Evolutionary conservation across 2,329 filamentous ascomycete genomes (phyloP), one percentile per base, ranked within the genome.

Genomic region (Monosporascus sp.): DNA sequence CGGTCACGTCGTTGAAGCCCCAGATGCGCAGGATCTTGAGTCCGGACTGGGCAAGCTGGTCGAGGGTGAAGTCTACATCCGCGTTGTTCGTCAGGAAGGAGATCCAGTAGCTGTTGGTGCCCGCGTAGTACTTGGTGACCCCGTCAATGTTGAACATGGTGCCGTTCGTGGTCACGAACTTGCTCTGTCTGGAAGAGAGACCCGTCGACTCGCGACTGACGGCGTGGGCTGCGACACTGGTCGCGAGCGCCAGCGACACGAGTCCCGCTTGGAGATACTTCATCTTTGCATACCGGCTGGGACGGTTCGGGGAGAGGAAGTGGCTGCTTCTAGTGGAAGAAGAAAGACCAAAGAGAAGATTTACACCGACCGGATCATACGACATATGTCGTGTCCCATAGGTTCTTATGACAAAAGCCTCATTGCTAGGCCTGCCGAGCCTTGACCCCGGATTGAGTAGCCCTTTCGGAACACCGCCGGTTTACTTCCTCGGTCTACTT

Each of bases 1-100:
- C 58, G 5, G 71, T 81, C 15, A 82, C 78, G 58, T 84, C 80
- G 68, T 83, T 83, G 71, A 86, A 86, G 4, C 81, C 81, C 82
- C 82, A 85, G 48, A 84, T 73, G 17, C 83, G 75, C 36, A 85
- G 70, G 54, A 85, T 78, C 63, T 81, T 82, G 55, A 79, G 75
- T 0, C 80, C 80, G 2, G 80, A 76, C 35, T 68, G 57, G 49
- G 70, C 63, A 17, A 84, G 63, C 60, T 81, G 74, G 54, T 73
- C 67, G 50, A 81, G 68, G 15, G 74, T 68, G n/a, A 70, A 67
- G 60, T 85, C 79, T 15, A 84, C 74, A 62, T 86, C 81, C 7
- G 67, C 71, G 56, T 81, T 69, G 51, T 75, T 76, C 48, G 71
- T 76, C 35, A 80, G 61, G 67, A 80, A 79, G 11, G 70, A 70